These are phyloP conservation scores for Cryptosporidium ubiquitum DNA, from an alignment of 169 alveolate genomes.

Conservation along the genomic window DNA sequence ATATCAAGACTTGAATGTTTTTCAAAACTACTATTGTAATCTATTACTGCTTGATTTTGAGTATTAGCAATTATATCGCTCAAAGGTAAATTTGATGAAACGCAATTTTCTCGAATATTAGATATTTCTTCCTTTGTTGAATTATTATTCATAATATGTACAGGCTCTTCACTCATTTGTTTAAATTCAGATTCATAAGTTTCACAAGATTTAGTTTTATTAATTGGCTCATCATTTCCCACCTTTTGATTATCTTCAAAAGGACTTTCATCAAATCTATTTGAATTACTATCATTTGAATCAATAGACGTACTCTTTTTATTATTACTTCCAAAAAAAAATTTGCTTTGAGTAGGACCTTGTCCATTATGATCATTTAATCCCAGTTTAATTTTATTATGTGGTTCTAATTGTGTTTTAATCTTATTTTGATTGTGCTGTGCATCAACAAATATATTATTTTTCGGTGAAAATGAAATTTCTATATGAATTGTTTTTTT, in stretches of 20 bases:
- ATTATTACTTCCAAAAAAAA: not conserved
- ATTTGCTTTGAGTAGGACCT: not conserved
- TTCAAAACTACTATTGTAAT: not conserved
- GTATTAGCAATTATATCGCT: not conserved
- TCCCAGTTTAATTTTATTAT: not conserved
- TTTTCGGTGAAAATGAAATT: slow-evolving; percentile 69
- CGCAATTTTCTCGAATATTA: not conserved
- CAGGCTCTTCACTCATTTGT: not conserved
- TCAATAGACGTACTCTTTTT: not conserved
- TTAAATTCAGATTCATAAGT: not conserved
- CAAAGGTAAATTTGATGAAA: not conserved
- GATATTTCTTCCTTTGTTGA: not conserved
- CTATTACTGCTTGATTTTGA: not conserved
- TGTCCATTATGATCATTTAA: not conserved
- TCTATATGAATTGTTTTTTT: slow-evolving; percentile 59
- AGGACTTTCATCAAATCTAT: not conserved
- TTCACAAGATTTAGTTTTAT: not conserved
- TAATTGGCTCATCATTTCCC: not conserved
- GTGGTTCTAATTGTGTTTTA: not conserved
- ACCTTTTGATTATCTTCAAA: not conserved
- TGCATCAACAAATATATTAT: slow-evolving; percentile 44
- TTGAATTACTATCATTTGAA: not conserved
- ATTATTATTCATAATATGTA: no score
- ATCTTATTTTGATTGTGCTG: not conserved
- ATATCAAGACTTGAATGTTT: not conserved